Base-by-base conservation (phyloP, 345 rosid genomes). In the Rhizophora mangle region DNA sequence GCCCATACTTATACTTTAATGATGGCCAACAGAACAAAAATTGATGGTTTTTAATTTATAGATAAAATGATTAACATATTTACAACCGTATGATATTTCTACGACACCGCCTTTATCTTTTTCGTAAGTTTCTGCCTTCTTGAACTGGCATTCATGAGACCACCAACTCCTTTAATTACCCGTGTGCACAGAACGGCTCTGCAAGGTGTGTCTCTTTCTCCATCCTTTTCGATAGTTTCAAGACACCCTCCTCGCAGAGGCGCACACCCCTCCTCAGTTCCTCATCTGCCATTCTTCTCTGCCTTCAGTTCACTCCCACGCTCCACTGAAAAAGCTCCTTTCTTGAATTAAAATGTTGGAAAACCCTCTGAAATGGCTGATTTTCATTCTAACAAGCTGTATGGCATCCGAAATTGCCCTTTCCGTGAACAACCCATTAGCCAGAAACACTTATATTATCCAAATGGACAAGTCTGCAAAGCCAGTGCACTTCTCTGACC, bases 401-500 rank as follows among this genome's bases (percentile, higher is more conserved):
- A 49, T 85, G 2, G 61, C 71, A n/a, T 76, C 79, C 60, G 68
- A 32, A 68, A 21, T 74, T 39, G 85, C 79, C 66, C 47, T 82
- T 52, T 67, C 81, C 26, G 54, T 79, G 63, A 65, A 47, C 57
- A 51, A 71, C 37, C 26, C 72, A 43, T 52, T 67, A 19, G 31
- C 65, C 27, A 90, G 78, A 84, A 86, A 80, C 68, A 91, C 94
- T 72, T 93, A 84, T 73, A 81, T 93, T 20, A 77, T 93, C 67
- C 98, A 93, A 22, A 91, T 93, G 96, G 97, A 93, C 64, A 93
- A 78, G 76, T 78, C 85, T 31, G 89, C 93, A 15, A 91, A 78
- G 94, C 98, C 98, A 11, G 79, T 46, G 29, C 73, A 89, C 34
- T 85, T 83, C 75, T 70, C 85, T 39, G 37, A 37, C 51, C 92